Percentiles rank a stretch among this genome's conserved stretches.
Evolutionary conservation across 352 stramenopile genomes (phyloP).

Genomic region (Thraustotheca clavata): DNA sequence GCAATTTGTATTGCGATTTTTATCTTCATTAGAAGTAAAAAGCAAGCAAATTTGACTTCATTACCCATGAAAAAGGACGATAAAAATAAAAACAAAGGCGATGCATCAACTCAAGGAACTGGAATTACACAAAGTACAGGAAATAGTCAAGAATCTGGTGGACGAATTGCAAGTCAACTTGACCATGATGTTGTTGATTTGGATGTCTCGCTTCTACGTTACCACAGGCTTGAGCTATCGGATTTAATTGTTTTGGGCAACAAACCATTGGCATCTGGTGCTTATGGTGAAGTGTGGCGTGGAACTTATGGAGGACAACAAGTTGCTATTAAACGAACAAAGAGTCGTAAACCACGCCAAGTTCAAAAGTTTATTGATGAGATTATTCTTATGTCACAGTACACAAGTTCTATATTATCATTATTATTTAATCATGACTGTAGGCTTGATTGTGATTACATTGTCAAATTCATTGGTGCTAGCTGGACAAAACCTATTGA

Average conservation of each 20-base stretch:
- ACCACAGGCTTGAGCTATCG: background rate
- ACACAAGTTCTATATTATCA: background rate
- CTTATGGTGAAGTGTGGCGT: slow-evolving; percentile 12
- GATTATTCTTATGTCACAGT: slow-evolving; percentile 35
- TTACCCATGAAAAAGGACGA: too few species aligned
- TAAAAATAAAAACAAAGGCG: too few species aligned
- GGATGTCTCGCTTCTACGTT: background rate
- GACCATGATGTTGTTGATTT: too few species aligned
- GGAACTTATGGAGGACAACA: background rate
- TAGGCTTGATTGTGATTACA: background rate
- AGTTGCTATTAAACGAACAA: slow-evolving; percentile 9
- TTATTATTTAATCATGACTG: background rate
- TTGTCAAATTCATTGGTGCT: background rate
- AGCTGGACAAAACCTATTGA: background rate
- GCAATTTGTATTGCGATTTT: too few species aligned
- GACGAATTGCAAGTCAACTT: too few species aligned
- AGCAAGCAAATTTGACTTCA: too few species aligned
- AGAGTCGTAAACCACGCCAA: background rate
- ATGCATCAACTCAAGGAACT: too few species aligned
- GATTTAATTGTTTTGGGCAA: background rate
- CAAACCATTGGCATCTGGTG: background rate
- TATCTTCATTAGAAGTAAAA: too few species aligned
- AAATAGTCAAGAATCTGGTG: too few species aligned
- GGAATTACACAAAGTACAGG: too few species aligned
- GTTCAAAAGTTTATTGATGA: slow-evolving; percentile 46